These are phyloP conservation scores for Delphinella strobiligena DNA, from an alignment of 2,329 filamentous ascomycete species.

Conservation along the genomic window DNA sequence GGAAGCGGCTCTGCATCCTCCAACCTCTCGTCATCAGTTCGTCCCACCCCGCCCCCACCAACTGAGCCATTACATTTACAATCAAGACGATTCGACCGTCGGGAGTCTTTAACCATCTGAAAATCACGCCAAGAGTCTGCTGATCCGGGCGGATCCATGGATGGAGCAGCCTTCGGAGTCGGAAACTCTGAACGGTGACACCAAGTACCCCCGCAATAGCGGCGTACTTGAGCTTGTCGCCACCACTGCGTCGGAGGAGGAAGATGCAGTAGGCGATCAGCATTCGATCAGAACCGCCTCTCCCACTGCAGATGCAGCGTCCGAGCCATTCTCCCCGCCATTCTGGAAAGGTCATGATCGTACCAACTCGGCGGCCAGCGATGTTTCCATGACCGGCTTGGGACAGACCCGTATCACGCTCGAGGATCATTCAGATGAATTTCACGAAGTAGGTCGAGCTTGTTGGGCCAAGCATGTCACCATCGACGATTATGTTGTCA, in stretches of 20 bases:
- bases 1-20: not conserved
- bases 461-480: constrained; percentile 52
- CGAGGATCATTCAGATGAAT: constrained; percentile 52
- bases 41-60: not conserved
- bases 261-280: constrained; percentile 1
- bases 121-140: too few relatives aligned
- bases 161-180: constrained; percentile 8
- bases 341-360: constrained; percentile 26
- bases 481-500: constrained; percentile 50
- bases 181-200: constrained; percentile 8
- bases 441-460: constrained; percentile 42
- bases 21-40: not conserved
- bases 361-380: constrained; percentile 22
- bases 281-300: not conserved
- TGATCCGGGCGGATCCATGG: constrained; percentile 4
- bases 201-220: constrained; percentile 6
- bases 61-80: not conserved
- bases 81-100: not conserved
- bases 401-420: constrained; percentile 41
- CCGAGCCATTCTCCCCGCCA: constrained; percentile 32
- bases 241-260: constrained; percentile 1
- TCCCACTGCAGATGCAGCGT: not conserved
- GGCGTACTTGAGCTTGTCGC: constrained; percentile 4
- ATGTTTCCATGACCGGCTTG: constrained; percentile 21
- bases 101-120: not conserved